A percentile compares a stretch with the other conserved stretches of the same genome.
These are phyloP conservation scores for Volvariella volvacea DNA, from an alignment of 1,284 basidiomycete species.

Conservation along the genomic window DNA sequence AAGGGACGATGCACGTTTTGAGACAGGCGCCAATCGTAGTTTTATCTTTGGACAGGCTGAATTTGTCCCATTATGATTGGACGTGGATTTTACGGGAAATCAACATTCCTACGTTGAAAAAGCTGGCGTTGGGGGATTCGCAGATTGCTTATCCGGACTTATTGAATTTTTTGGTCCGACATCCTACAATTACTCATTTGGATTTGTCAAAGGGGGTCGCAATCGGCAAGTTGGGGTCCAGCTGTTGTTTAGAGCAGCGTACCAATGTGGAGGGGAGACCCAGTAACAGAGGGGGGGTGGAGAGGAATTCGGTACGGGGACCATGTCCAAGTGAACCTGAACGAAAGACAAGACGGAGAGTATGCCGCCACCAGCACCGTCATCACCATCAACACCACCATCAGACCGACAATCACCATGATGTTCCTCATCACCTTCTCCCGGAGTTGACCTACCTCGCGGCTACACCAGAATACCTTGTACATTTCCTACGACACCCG, in stretches of 20 bases:
- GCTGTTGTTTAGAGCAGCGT: background rate
- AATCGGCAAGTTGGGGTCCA: background rate
- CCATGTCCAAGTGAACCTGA: too few relatives aligned
- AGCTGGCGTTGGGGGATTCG: slow-evolving; percentile 12
- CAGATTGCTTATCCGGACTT: slow-evolving; percentile 16
- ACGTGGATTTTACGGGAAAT: slow-evolving; percentile 14
- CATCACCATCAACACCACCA: slow-evolving; percentile 7
- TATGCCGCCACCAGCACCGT: slow-evolving; percentile 3
- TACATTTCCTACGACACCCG: slow-evolving; percentile 9
- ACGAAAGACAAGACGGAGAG: too few relatives aligned
- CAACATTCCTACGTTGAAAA: slow-evolving; percentile 11
- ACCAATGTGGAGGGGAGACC: background rate
- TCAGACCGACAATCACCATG: slow-evolving; percentile 7
- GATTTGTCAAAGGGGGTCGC: slow-evolving; percentile 7
- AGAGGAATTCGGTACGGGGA: too few relatives aligned
- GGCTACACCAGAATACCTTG: slow-evolving; percentile 10
- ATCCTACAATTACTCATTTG: slow-evolving; percentile 10
- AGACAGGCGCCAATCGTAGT: slow-evolving; percentile 9
- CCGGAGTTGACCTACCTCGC: slow-evolving; percentile 10
- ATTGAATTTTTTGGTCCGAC: slow-evolving; percentile 14
- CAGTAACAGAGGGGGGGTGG: too few relatives aligned
- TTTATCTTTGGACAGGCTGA: slow-evolving; percentile 10
- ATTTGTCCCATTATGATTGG: slow-evolving; percentile 12
- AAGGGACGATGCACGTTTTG: slow-evolving; percentile 7
- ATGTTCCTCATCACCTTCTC: slow-evolving; percentile 6